Evolutionary conservation across 2,329 filamentous ascomycete genomes (phyloP), one percentile per base, ranked within the genome.

Genomic region (Curvularia eragrostidis): DNA sequence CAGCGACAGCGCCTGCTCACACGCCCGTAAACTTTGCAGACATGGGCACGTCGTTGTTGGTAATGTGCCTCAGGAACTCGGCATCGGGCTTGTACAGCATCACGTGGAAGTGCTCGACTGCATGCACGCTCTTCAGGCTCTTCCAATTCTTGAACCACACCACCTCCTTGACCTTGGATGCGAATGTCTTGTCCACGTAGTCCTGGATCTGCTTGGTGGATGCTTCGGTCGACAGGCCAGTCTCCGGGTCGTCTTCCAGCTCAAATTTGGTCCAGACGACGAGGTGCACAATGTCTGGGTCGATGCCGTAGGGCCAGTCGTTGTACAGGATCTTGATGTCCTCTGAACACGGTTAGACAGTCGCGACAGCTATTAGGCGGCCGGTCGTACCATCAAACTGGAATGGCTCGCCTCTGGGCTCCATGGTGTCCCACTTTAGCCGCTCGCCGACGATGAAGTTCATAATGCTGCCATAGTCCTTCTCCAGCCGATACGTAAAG

Each of bases 241-340:
- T 80, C 18, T 79, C 80, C 0, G 85, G 76, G 67, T 95, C 88
- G 56, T 93, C 90, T 52, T 87, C 83, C 23, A 97, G 81, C 47
- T 85, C 82, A 70, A 96, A 97, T 77, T 97, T 97, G 47, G 91
- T 95, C 94, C 94, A 98, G 12, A 97, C 87, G 5, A 97, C 91
- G 2, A 97, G 81, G 74, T 97, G 94, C 15, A 91, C 85, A 63
- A 97, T 93, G 50, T 85, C 83, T 46, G 81, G 72, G 67, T 95
- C 91, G 52, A 97, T 82, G 0, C 91, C 93, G 71, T 97, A 98
- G 0, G 94, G 94, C 91, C 93, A 97, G 82, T 98, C 93, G 72
- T 98, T 98, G 78, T 85, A 86, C 39, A 97, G 76, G 47, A 96
- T 88, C 75, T 87, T 92, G 68, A 89, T 79, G 70, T 95, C 89